phyloP scores from a whole-genome alignment of 805 yeast genomes.

The Sugiyamaella boreocaroliniensis region DNA sequence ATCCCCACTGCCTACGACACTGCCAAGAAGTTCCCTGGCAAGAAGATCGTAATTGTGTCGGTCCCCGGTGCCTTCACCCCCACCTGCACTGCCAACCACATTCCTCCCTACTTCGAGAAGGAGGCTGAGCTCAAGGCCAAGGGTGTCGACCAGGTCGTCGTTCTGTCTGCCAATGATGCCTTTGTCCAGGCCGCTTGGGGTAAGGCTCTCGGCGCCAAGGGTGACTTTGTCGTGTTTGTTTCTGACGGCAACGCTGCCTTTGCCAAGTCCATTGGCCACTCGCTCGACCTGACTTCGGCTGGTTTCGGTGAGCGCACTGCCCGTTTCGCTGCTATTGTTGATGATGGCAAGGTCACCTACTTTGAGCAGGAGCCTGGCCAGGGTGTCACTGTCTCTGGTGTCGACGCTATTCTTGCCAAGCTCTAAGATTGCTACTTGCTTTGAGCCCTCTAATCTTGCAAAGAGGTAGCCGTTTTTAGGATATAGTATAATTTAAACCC shows the following conservation, averaged over 20 bases:
- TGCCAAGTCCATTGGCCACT: constrained; percentile 53
- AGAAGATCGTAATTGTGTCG: constrained; percentile 61
- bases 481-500: no score
- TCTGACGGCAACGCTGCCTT: constrained; percentile 59
- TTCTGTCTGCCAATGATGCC: constrained; percentile 63
- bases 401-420: constrained; percentile 38
- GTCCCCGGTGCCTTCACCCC: constrained; percentile 90
- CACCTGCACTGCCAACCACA: constrained; percentile 64
- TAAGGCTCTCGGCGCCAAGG: constrained; percentile 37
- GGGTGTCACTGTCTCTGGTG: constrained; percentile 42
- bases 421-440: constrained; percentile 20
- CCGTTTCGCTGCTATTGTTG: constrained; percentile 69
- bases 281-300: constrained; percentile 45
- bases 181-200: constrained; percentile 69
- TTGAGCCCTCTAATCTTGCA: no score
- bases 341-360: constrained; percentile 48
- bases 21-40: constrained; percentile 33
- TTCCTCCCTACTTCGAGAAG: constrained; percentile 57
- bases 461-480: no score
- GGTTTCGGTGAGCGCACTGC: constrained; percentile 56
- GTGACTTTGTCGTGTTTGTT: constrained; percentile 46
- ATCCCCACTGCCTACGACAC: constrained; percentile 32
- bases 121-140: constrained; percentile 46
- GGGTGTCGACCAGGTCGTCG: constrained; percentile 57
- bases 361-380: constrained; percentile 42